Evolutionary conservation across 2,329 filamentous ascomycete species (phyloP).

Genomic region (Drechslera avenae): DNA sequence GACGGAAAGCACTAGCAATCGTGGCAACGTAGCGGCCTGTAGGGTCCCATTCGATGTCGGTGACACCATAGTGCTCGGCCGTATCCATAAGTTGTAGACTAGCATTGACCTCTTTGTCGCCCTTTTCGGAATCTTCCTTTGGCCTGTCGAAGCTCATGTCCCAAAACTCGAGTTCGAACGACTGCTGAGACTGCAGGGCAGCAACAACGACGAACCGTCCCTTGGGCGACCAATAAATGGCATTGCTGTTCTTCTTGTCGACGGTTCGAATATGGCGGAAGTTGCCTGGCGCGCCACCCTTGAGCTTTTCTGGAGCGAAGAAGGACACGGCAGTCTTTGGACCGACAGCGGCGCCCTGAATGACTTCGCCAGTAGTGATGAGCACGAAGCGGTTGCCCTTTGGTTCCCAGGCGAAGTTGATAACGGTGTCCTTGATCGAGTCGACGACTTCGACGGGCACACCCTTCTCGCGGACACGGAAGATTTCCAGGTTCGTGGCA

Average conservation of each 20-base stretch:
- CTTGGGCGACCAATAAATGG: slow-evolving; percentile 97
- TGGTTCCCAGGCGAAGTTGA: slow-evolving; percentile 99
- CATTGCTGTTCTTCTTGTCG: slow-evolving; percentile 99
- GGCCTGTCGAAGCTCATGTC: slow-evolving; percentile 87
- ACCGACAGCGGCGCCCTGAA: slow-evolving; percentile 76
- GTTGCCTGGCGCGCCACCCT: slow-evolving; percentile 80
- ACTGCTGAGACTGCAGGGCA: slow-evolving; percentile 89
- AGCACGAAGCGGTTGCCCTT: slow-evolving; percentile 97
- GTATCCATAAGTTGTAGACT: slow-evolving; percentile 95
- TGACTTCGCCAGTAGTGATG: slow-evolving; percentile 89
- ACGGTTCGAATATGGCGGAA: slow-evolving; percentile 95
- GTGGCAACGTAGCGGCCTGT: slow-evolving; percentile 93
- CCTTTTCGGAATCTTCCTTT: slow-evolving; percentile 84
- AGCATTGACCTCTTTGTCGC: slow-evolving; percentile 90
- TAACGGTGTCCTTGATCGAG: slow-evolving; percentile 96
- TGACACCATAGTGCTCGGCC: slow-evolving; percentile 95
- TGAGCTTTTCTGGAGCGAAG: slow-evolving; percentile 95
- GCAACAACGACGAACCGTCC: slow-evolving; percentile 95
- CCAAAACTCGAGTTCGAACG: slow-evolving; percentile 95
- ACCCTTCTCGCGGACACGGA: slow-evolving; percentile 95
- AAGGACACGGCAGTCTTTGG: slow-evolving; percentile 96
- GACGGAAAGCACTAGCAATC: slow-evolving; percentile 94
- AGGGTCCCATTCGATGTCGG: slow-evolving; percentile 97
- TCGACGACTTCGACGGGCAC: slow-evolving; percentile 98
- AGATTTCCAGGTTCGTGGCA: slow-evolving; percentile 96